These are phyloP conservation scores for Kwoniella sp. DNA, from an alignment of 768 basidiomycete species.

Conservation along the genomic window DNA sequence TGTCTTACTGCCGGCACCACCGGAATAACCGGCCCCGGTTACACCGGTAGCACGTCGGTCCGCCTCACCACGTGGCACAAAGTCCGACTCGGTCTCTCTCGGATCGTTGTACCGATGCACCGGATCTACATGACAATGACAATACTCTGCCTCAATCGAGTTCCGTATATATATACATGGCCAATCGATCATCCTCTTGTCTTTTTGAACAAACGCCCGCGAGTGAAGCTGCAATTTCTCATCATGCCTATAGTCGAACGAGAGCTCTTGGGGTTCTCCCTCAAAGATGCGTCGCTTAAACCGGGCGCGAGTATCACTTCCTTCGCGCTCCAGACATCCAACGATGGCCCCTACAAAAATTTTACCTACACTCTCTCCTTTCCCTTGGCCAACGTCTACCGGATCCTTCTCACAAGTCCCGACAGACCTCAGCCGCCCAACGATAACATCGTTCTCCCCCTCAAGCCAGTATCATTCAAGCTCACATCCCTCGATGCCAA, in stretches of 20 bases:
- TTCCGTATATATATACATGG: too few relatives aligned
- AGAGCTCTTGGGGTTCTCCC: conserved; percentile 31
- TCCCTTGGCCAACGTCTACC: conserved; percentile 40
- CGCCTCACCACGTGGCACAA: too few relatives aligned
- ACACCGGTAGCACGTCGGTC: too few relatives aligned
- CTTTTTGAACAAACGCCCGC: too few relatives aligned
- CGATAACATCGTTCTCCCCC: conserved; percentile 38
- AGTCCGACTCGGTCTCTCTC: too few relatives aligned
- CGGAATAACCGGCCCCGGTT: too few relatives aligned
- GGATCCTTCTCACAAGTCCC: conserved; percentile 39
- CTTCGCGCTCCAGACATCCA: conserved; percentile 27
- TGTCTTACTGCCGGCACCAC: too few relatives aligned
- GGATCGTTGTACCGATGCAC: not conserved
- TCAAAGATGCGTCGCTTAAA: conserved; percentile 17
- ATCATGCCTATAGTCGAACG: conserved; percentile 43
- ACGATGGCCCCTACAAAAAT: conserved; percentile 26
- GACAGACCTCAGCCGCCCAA: conserved; percentile 48
- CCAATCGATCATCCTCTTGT: too few relatives aligned
- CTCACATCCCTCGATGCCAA: conserved; percentile 28
- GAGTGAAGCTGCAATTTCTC: too few relatives aligned
- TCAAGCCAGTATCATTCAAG: conserved; percentile 19
- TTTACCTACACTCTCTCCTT: conserved; percentile 43
- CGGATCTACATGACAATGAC: not conserved
- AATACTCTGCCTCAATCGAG: not conserved
- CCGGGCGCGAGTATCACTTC: conserved; percentile 24